A percentile compares a stretch with the other conserved stretches of the same genome.
These are phyloP conservation scores for Puccinia coronata DNA, from an alignment of 1,284 basidiomycete species.

Conservation along the genomic window DNA sequence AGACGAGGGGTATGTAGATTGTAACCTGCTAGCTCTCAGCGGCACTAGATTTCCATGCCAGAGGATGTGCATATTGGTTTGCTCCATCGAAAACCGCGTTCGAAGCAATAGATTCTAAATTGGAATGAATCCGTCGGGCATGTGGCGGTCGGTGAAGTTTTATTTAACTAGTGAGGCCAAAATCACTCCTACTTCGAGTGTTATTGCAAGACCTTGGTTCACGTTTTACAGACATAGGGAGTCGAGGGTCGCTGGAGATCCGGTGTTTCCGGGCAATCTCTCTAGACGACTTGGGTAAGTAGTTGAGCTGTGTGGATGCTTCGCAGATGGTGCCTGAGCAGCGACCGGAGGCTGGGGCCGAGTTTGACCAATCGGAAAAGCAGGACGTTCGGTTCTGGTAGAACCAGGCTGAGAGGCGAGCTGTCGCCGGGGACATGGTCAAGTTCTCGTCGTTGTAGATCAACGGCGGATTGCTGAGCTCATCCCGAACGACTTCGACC, in stretches of 20 bases:
- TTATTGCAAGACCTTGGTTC: neutral
- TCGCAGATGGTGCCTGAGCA: slow-evolving; percentile 5
- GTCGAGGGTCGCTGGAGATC: neutral
- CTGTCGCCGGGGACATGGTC: neutral
- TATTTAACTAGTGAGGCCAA: neutral
- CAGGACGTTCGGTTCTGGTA: slow-evolving; percentile 2
- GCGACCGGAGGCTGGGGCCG: slow-evolving; percentile 10
- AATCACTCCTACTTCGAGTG: neutral
- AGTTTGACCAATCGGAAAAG: slow-evolving; percentile 41
- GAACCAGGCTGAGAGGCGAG: neutral
- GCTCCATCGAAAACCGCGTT: no score
- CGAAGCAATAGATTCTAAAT: neutral
- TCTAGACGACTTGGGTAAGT: neutral
- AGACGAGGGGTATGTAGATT: no score
- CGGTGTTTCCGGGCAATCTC: neutral
- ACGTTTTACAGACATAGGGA: neutral
- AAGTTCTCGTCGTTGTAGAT: neutral
- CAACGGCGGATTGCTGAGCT: neutral
- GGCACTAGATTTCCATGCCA: no score
- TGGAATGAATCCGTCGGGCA: neutral
- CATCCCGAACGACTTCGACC: slow-evolving; percentile 9
- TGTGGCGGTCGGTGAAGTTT: neutral
- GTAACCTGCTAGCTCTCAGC: no score
- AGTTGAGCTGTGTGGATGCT: neutral
- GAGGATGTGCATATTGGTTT: no score